Evolutionary conservation across 257 asterid genomes (phyloP).

Genomic region (Apocynum venetum): DNA sequence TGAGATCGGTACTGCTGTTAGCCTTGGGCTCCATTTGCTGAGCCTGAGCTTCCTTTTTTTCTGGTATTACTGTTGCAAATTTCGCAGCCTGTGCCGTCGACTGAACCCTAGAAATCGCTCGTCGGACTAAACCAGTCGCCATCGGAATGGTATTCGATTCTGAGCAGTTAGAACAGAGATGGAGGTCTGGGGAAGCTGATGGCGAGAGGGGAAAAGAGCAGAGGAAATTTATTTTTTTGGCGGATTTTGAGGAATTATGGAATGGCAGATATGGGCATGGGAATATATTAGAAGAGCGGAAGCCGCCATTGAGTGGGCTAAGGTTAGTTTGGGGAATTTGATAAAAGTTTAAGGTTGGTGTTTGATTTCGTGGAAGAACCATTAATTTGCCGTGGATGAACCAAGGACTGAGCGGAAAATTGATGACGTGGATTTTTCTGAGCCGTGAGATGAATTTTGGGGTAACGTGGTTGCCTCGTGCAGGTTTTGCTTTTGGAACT

Average conservation of each 20-base stretch:
- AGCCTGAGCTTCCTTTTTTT: conserved; percentile 60
- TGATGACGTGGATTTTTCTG: conserved; percentile 16
- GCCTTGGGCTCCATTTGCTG: conserved; percentile 42
- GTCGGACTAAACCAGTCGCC: conserved; percentile 82
- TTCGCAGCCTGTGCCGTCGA: conserved; percentile 44
- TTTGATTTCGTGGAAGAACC: conserved; percentile 5
- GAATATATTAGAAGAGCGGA: neutral
- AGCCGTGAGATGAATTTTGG: neutral
- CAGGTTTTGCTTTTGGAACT: neutral
- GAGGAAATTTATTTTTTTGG: neutral
- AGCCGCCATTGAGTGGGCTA: neutral
- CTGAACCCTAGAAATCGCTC: conserved; percentile 56
- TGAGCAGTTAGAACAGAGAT: neutral
- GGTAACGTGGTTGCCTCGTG: conserved; percentile 31
- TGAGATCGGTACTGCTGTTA: conserved; percentile 28
- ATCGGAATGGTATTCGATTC: conserved; percentile 25
- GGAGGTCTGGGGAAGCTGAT: neutral
- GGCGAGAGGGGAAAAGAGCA: neutral
- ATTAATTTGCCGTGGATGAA: conserved; percentile 1
- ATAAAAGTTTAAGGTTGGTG: neutral
- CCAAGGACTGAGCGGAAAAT: neutral
- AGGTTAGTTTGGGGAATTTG: conserved; percentile 11
- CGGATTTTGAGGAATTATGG: neutral
- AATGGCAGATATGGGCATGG: conserved; percentile 16
- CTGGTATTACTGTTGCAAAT: conserved; percentile 34